Evolutionary conservation across 1,284 basidiomycete species (phyloP).

Genomic region (Psilocybe mexicana): DNA sequence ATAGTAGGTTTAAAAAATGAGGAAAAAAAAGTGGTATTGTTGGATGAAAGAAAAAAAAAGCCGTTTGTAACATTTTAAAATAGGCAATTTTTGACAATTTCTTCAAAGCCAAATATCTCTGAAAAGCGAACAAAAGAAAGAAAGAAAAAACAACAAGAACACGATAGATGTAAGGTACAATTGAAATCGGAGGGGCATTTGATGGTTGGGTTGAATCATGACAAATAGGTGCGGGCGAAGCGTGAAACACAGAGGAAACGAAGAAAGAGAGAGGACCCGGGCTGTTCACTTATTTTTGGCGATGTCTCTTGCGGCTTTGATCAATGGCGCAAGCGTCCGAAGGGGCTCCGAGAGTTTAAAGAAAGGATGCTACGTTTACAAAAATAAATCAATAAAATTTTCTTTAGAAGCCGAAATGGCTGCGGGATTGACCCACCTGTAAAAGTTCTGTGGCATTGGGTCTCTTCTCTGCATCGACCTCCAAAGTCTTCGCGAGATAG

Average conservation of each 20-base stretch:
- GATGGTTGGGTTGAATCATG: neutral
- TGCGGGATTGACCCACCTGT: conserved; percentile 49
- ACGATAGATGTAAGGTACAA: conserved; percentile 22
- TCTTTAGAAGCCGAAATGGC: neutral
- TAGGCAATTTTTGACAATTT: conserved; percentile 1
- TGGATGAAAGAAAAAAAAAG: neutral
- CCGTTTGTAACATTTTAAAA: neutral
- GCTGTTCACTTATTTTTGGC: conserved; percentile 60
- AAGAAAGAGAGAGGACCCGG: neutral
- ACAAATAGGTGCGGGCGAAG: conserved; percentile 7
- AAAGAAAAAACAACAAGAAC: conserved; percentile 19
- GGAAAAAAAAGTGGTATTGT: neutral
- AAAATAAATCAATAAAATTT: conserved; percentile 1
- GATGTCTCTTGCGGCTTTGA: conserved; percentile 90
- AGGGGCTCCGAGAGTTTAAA: conserved; percentile 87
- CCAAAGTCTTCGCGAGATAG: conserved; percentile 87
- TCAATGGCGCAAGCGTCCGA: conserved; percentile 84
- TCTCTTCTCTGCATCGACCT: conserved; percentile 93
- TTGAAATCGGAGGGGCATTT: conserved; percentile 2
- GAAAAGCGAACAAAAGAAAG: conserved; percentile 10
- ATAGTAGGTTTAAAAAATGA: neutral
- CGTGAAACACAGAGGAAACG: neutral
- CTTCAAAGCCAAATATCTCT: conserved; percentile 2
- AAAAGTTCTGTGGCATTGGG: conserved; percentile 87
- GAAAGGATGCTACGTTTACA: conserved; percentile 73